phyloP scores from a whole-genome alignment of 805 yeast genomes.

The Cyberlindnera japonica region DNA sequence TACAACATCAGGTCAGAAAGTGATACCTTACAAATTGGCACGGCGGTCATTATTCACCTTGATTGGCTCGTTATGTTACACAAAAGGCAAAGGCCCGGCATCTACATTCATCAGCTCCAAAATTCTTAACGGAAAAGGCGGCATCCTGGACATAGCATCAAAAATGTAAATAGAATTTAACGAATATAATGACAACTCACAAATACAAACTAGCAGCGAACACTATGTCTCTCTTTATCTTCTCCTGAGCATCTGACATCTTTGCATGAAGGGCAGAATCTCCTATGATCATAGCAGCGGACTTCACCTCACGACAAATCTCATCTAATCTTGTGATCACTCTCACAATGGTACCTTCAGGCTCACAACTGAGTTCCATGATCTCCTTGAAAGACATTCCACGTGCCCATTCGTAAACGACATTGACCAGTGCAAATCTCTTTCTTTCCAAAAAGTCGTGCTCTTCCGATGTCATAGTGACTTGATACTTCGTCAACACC shows the following conservation, averaged over 20 bases:
- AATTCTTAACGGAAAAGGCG: slow-evolving; percentile 19
- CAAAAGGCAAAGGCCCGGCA: slow-evolving; percentile 21
- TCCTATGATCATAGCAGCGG: slow-evolving; percentile 92
- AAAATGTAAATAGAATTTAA: too few relatives aligned
- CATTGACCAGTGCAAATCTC: slow-evolving; percentile 87
- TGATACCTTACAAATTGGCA: not conserved
- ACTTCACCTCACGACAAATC: slow-evolving; percentile 89
- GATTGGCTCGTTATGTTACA: slow-evolving; percentile 25
- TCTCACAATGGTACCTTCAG: slow-evolving; percentile 95
- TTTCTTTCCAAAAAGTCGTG: slow-evolving; percentile 77
- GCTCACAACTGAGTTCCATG: slow-evolving; percentile 82
- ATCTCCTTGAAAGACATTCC: slow-evolving; percentile 90
- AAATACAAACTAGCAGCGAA: slow-evolving; percentile 93
- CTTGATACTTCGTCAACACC: slow-evolving; percentile 64
- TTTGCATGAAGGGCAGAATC: slow-evolving; percentile 85
- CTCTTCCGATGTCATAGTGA: slow-evolving; percentile 78
- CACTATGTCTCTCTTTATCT: slow-evolving; percentile 93
- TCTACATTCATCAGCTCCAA: slow-evolving; percentile 18
- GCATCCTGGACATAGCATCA: slow-evolving; percentile 19
- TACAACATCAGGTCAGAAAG: not conserved
- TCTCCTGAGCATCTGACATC: slow-evolving; percentile 90
- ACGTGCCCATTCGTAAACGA: slow-evolving; percentile 97
- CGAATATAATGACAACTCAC: slow-evolving; percentile 26
- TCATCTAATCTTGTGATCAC: slow-evolving; percentile 94
- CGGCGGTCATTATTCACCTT: slow-evolving; percentile 21